phyloP scores from a whole-genome alignment of 1,139 yeast genomes.

The Pichia sp. region DNA sequence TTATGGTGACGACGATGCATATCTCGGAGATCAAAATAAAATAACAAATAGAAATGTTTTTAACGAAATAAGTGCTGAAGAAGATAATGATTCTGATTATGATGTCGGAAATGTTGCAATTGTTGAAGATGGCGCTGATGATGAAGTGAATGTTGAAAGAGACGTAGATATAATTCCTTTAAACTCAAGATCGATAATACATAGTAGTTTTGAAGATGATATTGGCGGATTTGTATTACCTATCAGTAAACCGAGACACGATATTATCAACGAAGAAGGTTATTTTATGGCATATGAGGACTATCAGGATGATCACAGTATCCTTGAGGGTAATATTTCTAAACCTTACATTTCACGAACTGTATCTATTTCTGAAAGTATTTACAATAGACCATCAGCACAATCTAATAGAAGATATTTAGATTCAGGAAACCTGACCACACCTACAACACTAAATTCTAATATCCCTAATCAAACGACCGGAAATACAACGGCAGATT shows the following conservation, averaged over 20 bases:
- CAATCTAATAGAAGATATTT: conserved; percentile 1
- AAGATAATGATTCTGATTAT: not conserved
- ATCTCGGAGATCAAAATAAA: conserved; percentile 1
- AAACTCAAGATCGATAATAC: conserved; percentile 28
- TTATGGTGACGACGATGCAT: conserved; percentile 27
- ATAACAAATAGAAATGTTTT: not conserved
- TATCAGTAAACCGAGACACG: not conserved
- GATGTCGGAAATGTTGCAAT: conserved; percentile 8
- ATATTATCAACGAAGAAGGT: conserved; percentile 25
- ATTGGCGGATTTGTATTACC: not conserved
- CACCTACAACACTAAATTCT: conserved; percentile 10
- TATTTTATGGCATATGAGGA: conserved; percentile 53
- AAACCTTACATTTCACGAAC: conserved; percentile 1
- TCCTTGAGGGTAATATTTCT: conserved; percentile 17
- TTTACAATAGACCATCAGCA: conserved; percentile 3
- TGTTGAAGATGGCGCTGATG: conserved; percentile 1
- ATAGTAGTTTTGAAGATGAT: conserved; percentile 10
- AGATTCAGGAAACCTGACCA: conserved; percentile 11
- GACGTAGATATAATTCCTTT: no score
- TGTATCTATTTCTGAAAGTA: conserved; percentile 10
- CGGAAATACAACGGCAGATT: conserved; percentile 22
- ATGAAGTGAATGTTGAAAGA: not conserved
- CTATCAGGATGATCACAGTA: conserved; percentile 49
- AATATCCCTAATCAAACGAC: conserved; percentile 12
- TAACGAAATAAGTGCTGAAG: not conserved